Evolutionary conservation across 2,329 filamentous ascomycete genomes (phyloP), one percentile per base, ranked within the genome.

Genomic region (Trichoderma gracile): DNA sequence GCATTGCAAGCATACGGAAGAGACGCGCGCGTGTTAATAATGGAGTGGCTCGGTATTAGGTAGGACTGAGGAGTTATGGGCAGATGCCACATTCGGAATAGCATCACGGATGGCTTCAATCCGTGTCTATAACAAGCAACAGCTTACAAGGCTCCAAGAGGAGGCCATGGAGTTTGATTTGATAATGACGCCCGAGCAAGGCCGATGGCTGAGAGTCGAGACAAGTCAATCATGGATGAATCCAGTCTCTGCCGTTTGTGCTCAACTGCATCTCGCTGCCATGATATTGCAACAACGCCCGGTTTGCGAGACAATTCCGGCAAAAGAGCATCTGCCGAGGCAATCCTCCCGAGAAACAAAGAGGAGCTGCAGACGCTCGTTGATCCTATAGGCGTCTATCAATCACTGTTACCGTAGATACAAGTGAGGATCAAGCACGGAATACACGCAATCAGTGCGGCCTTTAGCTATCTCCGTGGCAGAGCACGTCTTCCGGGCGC

Each of bases 1-100:
- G 33, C 33, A 38, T 38, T 14, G 33, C 33, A 12, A 12, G 33
- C 33, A 4, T 4, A 38, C 33, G 33, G 12, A 38, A 38, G 33
- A 33, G 49, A 52, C 49, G 49, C 49, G 49, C 49, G 49, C 49
- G 49, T 52, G 49, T 52, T 12, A 52, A 19, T 52, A 33, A 52
- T 21, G 43, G 33, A 38, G n/a, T 53, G 30, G n/a, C 33, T 9
- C 1, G 30, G 10, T n/a, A n/a, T n/a, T n/a, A n/a, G n/a, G n/a
- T 23, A 17, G 50, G n/a, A 38, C 30, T 3, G 6, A 10, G 1
- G 30, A 14, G 4, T 1, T 14, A 38, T 38, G 10, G 27, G n/a
- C 50, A 17, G 49, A 52, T 19, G 49, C 49, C 25, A 12, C n/a
- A 33, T 52, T 2, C 27, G 21, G 49, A 33, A 33, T 50, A 14